Conservation (phyloP, 192 early-diverging fungal species). For the Backusella liffmaniae region DNA sequence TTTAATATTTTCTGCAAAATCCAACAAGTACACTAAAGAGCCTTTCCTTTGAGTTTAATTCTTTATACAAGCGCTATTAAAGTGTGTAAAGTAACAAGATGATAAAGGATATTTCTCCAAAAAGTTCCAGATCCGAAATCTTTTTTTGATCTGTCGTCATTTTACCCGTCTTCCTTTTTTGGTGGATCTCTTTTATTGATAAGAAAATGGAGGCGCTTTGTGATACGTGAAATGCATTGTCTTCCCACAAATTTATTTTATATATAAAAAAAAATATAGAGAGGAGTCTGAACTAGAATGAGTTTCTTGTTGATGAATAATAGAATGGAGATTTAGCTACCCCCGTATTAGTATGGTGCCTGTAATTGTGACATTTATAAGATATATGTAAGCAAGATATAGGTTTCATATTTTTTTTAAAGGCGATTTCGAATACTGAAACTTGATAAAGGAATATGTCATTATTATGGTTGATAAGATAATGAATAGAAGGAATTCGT, state of each 20-base stretch:
- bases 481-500: too few species aligned
- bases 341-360: neutral
- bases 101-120: neutral
- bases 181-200: neutral
- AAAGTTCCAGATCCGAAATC: neutral
- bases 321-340: too few species aligned
- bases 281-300: neutral
- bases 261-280: neutral
- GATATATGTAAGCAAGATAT: neutral
- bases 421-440: neutral
- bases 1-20: neutral
- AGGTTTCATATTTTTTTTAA: neutral
- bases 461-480: neutral
- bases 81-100: too few species aligned
- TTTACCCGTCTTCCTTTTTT: neutral
- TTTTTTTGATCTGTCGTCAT: neutral
- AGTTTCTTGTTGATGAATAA: too few species aligned
- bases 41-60: too few species aligned
- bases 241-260: slow-evolving; percentile 1
- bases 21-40: neutral
- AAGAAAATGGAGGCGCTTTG: neutral
- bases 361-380: neutral
- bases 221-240: neutral
- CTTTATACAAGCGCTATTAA: neutral
- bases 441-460: neutral